Evolutionary conservation across 176 grass and related monocot genomes (phyloP), one percentile per base, ranked within the genome.

Genomic region (Zoysia pacifica): DNA sequence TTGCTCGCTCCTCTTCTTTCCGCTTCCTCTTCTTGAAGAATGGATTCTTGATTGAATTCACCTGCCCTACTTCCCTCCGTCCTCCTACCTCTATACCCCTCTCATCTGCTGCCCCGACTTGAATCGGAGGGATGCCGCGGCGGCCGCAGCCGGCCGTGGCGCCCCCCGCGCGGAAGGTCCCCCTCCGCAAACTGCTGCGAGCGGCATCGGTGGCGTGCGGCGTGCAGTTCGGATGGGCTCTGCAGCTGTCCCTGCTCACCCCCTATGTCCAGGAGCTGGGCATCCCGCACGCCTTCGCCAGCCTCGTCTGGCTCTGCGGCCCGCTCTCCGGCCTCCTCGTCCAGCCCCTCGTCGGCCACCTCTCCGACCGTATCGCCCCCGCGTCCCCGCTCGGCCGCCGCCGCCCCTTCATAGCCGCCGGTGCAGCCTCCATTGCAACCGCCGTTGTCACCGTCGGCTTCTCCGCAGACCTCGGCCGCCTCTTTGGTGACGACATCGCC

Each of bases 281-380:
- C 63, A 91, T 97, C 51, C 88, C 93, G 48, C 93, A 93, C 78
- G 86, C 88, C 73, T 93, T 84, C 50, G 93, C 93, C 5, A 93
- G 88, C 62, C 90, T 97, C 3, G 90, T 97, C 65, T 97, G 93
- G 93, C 88, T 97, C 13, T 97, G 90, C 74, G 90, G 93, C 5
- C 90, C 93, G 35, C 90, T 97, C 5, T 93, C 90, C 4, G 88
- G 90, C n/a, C 80, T 97, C 59, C 19, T 97, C 9, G 93, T 97
- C 41, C 91, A 97, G 81, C 93, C 93, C 1, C 86, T 97, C 53
- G 62, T 97, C 15, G 91, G 94, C 65, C 90, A 93, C 81, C 63
- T 91, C 40, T 93, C 88, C 65, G 91, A 97, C 73, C 86, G 88
- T 74, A 4, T 87, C 86, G 69, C 69, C 19, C 79, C 75, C 7